phyloP scores from a whole-genome alignment of 73 alveolate species.

The Uronychia setigera region DNA sequence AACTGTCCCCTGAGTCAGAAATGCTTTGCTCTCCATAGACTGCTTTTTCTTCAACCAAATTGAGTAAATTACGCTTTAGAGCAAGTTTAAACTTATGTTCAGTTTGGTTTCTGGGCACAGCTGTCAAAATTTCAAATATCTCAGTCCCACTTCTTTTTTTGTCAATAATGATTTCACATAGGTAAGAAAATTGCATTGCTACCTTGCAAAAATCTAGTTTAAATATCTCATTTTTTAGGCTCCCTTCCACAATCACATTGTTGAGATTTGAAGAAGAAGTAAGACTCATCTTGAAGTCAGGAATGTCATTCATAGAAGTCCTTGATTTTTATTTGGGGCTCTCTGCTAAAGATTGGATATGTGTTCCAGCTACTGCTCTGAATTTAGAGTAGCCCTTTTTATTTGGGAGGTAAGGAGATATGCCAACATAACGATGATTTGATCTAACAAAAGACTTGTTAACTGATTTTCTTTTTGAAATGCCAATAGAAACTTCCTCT shows the following conservation, averaged over 20 bases:
- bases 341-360: not conserved
- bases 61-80: not conserved
- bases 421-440: not conserved
- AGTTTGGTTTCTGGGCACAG: not conserved
- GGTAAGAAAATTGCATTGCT: not conserved
- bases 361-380: not conserved
- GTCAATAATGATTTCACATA: not conserved
- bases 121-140: not conserved
- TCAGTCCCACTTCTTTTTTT: not conserved
- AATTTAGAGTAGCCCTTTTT: too few relatives aligned
- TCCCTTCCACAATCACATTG: not conserved
- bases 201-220: not conserved
- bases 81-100: not conserved
- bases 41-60: not conserved
- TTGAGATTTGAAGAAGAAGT: too few relatives aligned
- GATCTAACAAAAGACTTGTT: too few relatives aligned
- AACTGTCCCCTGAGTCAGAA: not conserved
- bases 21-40: not conserved
- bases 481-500: too few relatives aligned
- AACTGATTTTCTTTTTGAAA: too few relatives aligned
- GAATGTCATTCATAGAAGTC: not conserved
- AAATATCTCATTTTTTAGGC: not conserved
- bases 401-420: not conserved
- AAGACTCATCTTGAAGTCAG: not conserved
- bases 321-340: not conserved